Base-by-base conservation (phyloP, 192 early-diverging fungal genomes). In the Haplosporangium gracile region DNA sequence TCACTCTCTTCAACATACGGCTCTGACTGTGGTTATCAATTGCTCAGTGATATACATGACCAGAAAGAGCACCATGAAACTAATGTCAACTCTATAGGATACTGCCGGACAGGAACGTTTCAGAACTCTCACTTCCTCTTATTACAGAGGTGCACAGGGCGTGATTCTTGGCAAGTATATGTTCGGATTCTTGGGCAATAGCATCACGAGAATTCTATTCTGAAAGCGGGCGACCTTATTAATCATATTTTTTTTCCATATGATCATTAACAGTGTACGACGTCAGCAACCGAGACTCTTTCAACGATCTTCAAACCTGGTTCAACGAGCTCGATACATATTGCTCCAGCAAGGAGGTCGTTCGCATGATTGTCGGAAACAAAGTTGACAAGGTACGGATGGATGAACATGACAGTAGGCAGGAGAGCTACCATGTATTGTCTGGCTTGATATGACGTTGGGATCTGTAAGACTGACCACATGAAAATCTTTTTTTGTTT, bases 101-200 rank as follows among this genome's bases (percentile, higher is more conserved):
- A 99, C 99, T 3, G 99, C 99, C 16, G 99, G 99, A 53, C 99
- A 99, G 88, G 99, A 99, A 89, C 94, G 99, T 42, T 99, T 99
- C 90, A 88, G 99, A 60, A 99, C 99, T 1, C 89, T 99, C 72
- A 99, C 99, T 32, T 98, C 97, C 26, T 96, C 96, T 39, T 99
- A 99, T 88, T 99, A 99, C 82, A 93, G 98, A 49, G 98, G 98
- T 40, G 99, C 98, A 8, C 98, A 99, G 80, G 99, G 98, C 18
- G 98, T 99, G 1, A 98, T 99, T 70, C 90, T 99, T 60, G 96
- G 96, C 96, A 91, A 55, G 88, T 65, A 32, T 11, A 65, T 34
- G n/a, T 32, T 65, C 26, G 10, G 60, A 65, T 65, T 29, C 60
- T 65, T 26, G 11, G 60, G 11, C 8, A 11, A 65, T 32, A 32